These are phyloP conservation scores for Cymbidium sinense DNA, from an alignment of 106 monocot species.

Conservation along the genomic window DNA sequence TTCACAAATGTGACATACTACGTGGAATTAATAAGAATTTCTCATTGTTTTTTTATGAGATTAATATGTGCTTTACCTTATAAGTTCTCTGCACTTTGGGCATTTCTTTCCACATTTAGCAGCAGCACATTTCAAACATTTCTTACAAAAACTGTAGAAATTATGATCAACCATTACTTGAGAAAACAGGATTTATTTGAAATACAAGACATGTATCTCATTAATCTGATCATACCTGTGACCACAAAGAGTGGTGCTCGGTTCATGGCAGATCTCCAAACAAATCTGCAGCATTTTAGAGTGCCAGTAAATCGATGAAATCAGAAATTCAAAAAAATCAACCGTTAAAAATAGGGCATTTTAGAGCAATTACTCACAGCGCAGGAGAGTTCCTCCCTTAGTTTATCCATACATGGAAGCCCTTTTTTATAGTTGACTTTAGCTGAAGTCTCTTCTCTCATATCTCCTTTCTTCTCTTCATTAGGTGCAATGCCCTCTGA, in stretches of 20 bases:
- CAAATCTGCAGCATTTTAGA: constrained; percentile 13
- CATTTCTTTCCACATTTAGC: constrained; percentile 71
- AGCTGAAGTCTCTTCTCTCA: constrained; percentile 3
- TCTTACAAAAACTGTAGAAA: constrained; percentile 71
- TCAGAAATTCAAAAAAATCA: neutral
- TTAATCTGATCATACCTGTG: constrained; percentile 19
- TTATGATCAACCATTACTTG: neutral
- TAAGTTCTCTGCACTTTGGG: constrained; percentile 85
- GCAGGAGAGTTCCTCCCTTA: constrained; percentile 90
- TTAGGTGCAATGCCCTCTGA: neutral
- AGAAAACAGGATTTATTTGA: neutral
- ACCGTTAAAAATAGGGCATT: neutral
- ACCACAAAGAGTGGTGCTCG: constrained; percentile 14
- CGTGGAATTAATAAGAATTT: no score
- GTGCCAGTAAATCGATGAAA: neutral
- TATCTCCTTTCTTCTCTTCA: constrained; percentile 14
- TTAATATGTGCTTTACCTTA: constrained; percentile 36
- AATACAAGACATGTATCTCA: neutral
- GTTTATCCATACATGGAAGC: constrained; percentile 57
- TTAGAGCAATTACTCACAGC: constrained; percentile 44
- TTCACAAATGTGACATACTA: neutral
- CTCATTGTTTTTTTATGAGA: neutral
- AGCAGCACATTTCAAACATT: constrained; percentile 72
- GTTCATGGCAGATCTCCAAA: constrained; percentile 29
- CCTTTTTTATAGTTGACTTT: constrained; percentile 23